Conservation (phyloP, 148 eudicot species). For the Chenopodium quinoa region DNA sequence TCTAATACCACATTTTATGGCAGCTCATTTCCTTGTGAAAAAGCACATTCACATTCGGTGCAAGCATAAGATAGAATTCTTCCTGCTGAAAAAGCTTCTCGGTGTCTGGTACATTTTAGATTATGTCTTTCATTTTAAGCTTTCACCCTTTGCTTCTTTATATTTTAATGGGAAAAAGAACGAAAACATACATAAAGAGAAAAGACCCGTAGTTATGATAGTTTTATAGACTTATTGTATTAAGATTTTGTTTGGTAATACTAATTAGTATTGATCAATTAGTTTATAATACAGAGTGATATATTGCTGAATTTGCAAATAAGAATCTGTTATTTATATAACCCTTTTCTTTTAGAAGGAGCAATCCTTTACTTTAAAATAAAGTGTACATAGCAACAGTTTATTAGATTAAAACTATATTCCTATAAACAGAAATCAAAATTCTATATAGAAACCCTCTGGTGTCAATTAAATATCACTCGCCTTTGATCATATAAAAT, state of each 20-base stretch:
- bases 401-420: too few relatives aligned
- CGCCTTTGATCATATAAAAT: conserved; percentile 2
- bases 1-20: conserved; percentile 16
- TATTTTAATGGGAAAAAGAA: neutral
- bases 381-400: neutral
- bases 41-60: conserved; percentile 5
- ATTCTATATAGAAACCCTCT: neutral
- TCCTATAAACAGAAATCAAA: neutral
- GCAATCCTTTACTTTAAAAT: neutral
- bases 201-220: neutral
- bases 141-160: neutral
- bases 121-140: conserved; percentile 19
- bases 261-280: neutral
- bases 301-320: neutral
- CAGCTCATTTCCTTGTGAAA: conserved; percentile 17
- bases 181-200: neutral
- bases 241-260: neutral
- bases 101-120: conserved; percentile 14
- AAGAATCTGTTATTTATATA: neutral
- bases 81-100: conserved; percentile 17
- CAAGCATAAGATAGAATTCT: conserved; percentile 23
- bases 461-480: neutral
- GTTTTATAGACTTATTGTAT: neutral
- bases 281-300: neutral
- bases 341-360: neutral